phyloP scores from a whole-genome alignment of 2,329 filamentous ascomycete genomes.

The Cladosporium sp. region DNA sequence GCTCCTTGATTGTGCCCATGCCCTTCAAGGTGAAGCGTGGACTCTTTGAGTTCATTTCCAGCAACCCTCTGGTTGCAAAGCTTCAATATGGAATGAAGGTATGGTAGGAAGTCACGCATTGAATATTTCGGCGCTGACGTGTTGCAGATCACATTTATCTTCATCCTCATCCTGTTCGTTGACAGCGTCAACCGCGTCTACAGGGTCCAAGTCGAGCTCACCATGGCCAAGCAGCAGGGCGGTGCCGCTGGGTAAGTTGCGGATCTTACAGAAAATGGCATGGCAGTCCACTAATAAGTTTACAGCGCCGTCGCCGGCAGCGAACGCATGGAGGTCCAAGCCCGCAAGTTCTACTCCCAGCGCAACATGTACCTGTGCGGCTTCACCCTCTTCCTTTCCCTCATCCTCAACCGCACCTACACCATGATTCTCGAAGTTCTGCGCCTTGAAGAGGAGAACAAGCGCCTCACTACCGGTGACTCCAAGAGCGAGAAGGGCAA shows the following conservation, averaged over 20 bases:
- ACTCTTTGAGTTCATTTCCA: slow-evolving; percentile 95
- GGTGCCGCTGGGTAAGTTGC: slow-evolving; percentile 50
- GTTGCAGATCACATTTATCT: slow-evolving; percentile 86
- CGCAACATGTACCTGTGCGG: slow-evolving; percentile 99
- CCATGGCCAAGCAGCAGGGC: slow-evolving; percentile 63
- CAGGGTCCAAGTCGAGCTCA: slow-evolving; percentile 87
- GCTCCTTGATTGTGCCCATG: slow-evolving; percentile 79
- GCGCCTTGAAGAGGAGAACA: slow-evolving; percentile 88
- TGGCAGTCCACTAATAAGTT: slow-evolving; percentile 24
- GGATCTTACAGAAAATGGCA: not conserved
- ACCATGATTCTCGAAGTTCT: slow-evolving; percentile 93
- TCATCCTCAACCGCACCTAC: slow-evolving; percentile 99
- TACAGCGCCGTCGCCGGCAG: slow-evolving; percentile 70
- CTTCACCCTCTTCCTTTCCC: slow-evolving; percentile 96
- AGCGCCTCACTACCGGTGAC: slow-evolving; percentile 70
- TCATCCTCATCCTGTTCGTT: slow-evolving; percentile 96
- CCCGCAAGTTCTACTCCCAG: slow-evolving; percentile 99
- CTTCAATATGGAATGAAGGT: slow-evolving; percentile 95
- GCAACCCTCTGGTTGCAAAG: slow-evolving; percentile 81
- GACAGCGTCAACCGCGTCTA: slow-evolving; percentile 97
- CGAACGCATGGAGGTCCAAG: slow-evolving; percentile 97
- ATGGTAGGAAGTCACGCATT: slow-evolving; percentile 24
- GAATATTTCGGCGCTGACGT: not conserved
- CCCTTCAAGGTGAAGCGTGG: slow-evolving; percentile 83
- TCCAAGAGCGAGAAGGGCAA: slow-evolving; percentile 58